Evolutionary conservation across 2,329 filamentous ascomycete species (phyloP), one percentile per base, ranked within the genome.

Genomic region (Samsoniella hepiali): DNA sequence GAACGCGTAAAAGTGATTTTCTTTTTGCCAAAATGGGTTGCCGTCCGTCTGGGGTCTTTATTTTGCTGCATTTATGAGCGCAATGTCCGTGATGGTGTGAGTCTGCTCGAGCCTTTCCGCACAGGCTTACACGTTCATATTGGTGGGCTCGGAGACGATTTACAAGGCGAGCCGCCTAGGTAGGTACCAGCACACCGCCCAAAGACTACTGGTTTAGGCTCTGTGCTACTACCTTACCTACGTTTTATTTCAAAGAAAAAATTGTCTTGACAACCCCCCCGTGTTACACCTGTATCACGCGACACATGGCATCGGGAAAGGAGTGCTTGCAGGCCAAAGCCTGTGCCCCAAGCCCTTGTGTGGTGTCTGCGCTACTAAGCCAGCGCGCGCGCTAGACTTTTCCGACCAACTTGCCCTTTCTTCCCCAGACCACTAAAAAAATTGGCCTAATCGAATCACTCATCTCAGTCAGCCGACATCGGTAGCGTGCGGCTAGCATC

Each of bases 401-500:
- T 47, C 29, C 11, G 10, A 13, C 29, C n/a, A 11, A 57, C 17
- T 45, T 7, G 13, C 54, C 17, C 29, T 17, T n/a, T 42, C 29
- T 47, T 58, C 55, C 55, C 55, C 55, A 58, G 40, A 58, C 55
- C 55, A 58, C 42, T 36, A 47, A 57, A 58, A 57, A 58, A 58
- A 58, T 47, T 44, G 29, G 27, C 55, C 55, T 36, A 58, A 44
- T 36, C 34, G 55, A 58, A 34, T 58, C 55, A 58, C 40, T 38
- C 50, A 54, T 8, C 36, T 50, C 31, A 40, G 51, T 62, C 59
- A 32, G 53, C 59, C 59, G 59, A 62, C 59, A 62, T 62, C 59
- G 59, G 59, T 49, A 62, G 50, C 36, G 59, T 38, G 42, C 50
- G 59, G 51, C 59, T 55, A 62, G 50, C 50, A 62, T 62, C 47